Conservation (phyloP, 2,329 filamentous ascomycete species). For the Botryotinia narcissicola region DNA sequence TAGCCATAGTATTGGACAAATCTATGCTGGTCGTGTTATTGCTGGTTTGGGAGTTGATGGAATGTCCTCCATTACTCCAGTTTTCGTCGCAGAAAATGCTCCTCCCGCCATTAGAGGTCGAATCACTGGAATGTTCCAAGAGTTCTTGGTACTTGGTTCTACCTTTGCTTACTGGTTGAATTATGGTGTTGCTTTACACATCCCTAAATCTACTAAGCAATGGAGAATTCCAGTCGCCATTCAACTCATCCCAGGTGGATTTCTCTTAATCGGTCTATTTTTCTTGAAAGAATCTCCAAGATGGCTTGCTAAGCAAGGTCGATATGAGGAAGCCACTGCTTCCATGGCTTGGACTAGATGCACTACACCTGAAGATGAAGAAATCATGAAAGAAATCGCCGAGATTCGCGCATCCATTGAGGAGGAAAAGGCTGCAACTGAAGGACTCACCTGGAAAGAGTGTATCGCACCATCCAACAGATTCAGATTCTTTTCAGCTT, state of each 20-base stretch:
- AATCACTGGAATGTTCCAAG: slow-evolving; percentile 45
- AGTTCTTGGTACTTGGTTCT: slow-evolving; percentile 42
- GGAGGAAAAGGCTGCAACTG: slow-evolving; percentile 68
- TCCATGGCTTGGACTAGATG: slow-evolving; percentile 58
- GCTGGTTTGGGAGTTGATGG: slow-evolving; percentile 45
- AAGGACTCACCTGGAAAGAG: slow-evolving; percentile 57
- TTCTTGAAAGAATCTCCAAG: slow-evolving; percentile 50
- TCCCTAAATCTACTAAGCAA: slow-evolving; percentile 41
- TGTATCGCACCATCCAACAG: slow-evolving; percentile 39
- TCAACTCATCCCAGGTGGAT: slow-evolving; percentile 29
- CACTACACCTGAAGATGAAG: slow-evolving; percentile 54
- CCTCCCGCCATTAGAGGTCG: slow-evolving; percentile 44
- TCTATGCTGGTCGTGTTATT: slow-evolving; percentile 31
- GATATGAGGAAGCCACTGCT: slow-evolving; percentile 54
- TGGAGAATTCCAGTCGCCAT: slow-evolving; percentile 47
- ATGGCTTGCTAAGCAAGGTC: slow-evolving; percentile 65
- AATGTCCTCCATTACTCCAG: slow-evolving; percentile 47
- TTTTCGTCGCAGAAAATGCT: slow-evolving; percentile 47
- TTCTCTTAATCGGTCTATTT: slow-evolving; percentile 42
- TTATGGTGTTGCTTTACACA: slow-evolving; percentile 36
- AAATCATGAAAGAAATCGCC: slow-evolving; percentile 57
- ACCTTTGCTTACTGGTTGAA: slow-evolving; percentile 58
- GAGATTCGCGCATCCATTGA: slow-evolving; percentile 65
- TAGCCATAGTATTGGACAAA: slow-evolving; percentile 25
- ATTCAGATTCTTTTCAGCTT: slow-evolving; percentile 42